Conservation (phyloP, 108 stramenopile species). For the Nannochloropsis oceanica region DNA sequence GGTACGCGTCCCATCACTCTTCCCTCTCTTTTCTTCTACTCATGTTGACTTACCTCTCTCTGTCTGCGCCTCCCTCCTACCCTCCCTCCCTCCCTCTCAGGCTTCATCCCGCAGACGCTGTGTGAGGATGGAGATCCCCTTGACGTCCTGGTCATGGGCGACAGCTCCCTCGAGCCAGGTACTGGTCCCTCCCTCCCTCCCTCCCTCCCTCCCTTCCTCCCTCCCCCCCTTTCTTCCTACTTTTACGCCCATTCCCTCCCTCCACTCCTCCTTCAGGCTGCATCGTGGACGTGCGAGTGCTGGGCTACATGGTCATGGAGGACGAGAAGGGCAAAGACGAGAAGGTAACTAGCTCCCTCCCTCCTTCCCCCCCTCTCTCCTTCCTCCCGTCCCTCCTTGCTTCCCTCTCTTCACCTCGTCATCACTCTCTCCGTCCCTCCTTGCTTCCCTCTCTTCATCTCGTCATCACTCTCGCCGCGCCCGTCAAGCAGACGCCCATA, state of each 20-base stretch:
- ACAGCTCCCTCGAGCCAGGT: no score
- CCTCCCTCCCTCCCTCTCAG: background rate
- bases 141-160: background rate
- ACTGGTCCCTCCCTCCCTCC: background rate
- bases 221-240: background rate
- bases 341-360: background rate
- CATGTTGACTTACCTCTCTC: background rate
- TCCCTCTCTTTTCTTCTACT: background rate
- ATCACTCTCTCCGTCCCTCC: background rate
- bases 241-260: background rate
- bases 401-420: background rate
- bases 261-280: background rate
- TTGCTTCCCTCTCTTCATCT: background rate
- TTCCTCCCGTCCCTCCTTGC: no score
- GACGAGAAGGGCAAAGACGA: background rate
- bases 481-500: no score
- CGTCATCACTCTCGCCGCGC: background rate
- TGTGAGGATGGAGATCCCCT: background rate
- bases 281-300: background rate
- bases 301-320: background rate
- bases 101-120: no score
- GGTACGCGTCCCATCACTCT: background rate
- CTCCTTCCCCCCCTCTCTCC: no score
- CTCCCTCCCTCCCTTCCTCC: background rate
- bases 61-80: background rate